A percentile compares a stretch with the other conserved stretches of the same genome.
phyloP scores from a whole-genome alignment of 768 basidiomycete species.

The Trametes cinnabarina region DNA sequence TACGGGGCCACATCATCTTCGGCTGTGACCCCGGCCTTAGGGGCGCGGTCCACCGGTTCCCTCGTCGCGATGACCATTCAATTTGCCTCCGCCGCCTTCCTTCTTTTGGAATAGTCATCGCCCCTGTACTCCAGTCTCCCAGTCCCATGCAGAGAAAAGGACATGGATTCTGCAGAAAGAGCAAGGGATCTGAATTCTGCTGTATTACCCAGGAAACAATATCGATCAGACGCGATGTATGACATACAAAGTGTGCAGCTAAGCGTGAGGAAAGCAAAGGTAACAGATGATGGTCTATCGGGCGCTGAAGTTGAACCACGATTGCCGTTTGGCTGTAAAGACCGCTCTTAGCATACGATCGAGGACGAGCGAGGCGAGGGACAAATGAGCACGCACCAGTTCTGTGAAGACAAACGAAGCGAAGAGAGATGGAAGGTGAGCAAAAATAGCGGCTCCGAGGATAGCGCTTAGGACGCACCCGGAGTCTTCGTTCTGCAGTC shows the following conservation, averaged over 20 bases:
- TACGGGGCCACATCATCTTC: constrained; percentile 1
- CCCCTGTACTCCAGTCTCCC: neutral
- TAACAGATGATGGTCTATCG: constrained; percentile 34
- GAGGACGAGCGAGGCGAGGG: neutral
- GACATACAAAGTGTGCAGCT: constrained; percentile 28
- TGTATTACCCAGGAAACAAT: constrained; percentile 20
- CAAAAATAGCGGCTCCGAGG: neutral
- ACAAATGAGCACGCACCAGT: constrained; percentile 14
- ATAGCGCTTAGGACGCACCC: constrained; percentile 35
- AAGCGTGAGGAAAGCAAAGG: constrained; percentile 18
- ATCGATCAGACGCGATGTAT: constrained; percentile 31
- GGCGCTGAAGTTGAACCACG: constrained; percentile 85
- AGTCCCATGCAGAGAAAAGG: neutral
- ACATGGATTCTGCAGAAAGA: constrained; percentile 1
- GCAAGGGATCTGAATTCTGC: too few species aligned
- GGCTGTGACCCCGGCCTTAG: constrained; percentile 4
- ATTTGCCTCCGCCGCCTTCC: constrained; percentile 1
- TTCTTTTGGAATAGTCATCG: neutral
- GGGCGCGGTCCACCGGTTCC: neutral
- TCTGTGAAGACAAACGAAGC: constrained; percentile 12
- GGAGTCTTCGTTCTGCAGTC: constrained; percentile 79
- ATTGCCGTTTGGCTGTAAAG: constrained; percentile 77
- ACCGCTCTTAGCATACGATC: constrained; percentile 14
- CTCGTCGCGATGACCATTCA: neutral
- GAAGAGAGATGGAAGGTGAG: neutral